Percentiles rank a stretch among this genome's conserved stretches.
phyloP scores from a whole-genome alignment of 495 filamentous ascomycete species.

The Tuber aestivum region DNA sequence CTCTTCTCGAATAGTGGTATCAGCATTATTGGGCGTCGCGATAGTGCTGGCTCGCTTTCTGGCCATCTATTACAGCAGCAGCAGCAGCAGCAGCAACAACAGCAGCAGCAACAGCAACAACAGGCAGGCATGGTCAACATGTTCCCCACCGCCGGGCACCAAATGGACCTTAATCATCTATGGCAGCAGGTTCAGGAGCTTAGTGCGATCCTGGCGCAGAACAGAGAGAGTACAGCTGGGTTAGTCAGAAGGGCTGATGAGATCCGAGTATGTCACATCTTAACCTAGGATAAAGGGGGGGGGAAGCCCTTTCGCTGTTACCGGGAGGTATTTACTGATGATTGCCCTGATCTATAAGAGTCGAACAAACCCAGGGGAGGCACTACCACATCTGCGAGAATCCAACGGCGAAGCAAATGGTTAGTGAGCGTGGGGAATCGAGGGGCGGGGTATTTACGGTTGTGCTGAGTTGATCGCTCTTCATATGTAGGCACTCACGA shows the following conservation, averaged over 20 bases:
- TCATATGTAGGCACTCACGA: conserved; percentile 26
- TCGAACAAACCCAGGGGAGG: conserved; percentile 26
- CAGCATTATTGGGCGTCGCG: conserved; percentile 10
- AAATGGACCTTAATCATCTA: conserved; percentile 65
- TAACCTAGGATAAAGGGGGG: background rate
- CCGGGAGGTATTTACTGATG: background rate
- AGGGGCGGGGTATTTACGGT: conserved; percentile 5
- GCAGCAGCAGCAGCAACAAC: conserved; percentile 30
- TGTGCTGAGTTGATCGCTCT: conserved; percentile 12
- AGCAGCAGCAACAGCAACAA: conserved; percentile 31
- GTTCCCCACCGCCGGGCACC: conserved; percentile 58
- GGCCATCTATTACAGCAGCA: conserved; percentile 33
- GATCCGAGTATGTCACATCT: conserved; percentile 36
- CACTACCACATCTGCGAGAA: conserved; percentile 27
- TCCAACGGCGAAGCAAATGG: conserved; percentile 34
- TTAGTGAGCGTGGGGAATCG: conserved; percentile 17
- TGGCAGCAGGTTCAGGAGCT: conserved; percentile 63
- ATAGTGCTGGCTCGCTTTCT: conserved; percentile 8
- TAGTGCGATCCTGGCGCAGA: conserved; percentile 59
- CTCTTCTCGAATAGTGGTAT: conserved; percentile 1
- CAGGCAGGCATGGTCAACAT: conserved; percentile 48
- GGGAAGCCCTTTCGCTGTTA: background rate
- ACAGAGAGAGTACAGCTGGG: conserved; percentile 57
- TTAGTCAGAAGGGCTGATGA: conserved; percentile 52
- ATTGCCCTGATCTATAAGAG: conserved; percentile 19